Conservation (phyloP, 2,329 filamentous ascomycete species). For the Fusarium goolgardi region DNA sequence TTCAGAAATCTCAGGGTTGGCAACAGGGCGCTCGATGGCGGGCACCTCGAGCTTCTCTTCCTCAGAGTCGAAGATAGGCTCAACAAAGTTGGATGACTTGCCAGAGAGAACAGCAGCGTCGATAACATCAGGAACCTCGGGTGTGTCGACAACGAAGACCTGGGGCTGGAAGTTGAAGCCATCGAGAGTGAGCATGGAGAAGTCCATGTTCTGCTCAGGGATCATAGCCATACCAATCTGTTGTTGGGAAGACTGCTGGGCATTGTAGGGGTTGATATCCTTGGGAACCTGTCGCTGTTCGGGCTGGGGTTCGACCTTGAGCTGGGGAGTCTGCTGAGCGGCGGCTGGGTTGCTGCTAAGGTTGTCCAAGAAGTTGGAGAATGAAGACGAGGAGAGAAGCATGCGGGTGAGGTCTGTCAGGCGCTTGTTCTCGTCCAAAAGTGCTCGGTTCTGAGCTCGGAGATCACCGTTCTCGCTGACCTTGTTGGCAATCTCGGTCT, state of each 20-base stretch:
- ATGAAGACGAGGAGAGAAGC: slow-evolving; percentile 82
- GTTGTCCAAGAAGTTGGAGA: slow-evolving; percentile 82
- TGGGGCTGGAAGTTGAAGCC: slow-evolving; percentile 73
- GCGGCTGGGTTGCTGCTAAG: slow-evolving; percentile 70
- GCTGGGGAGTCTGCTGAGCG: slow-evolving; percentile 53
- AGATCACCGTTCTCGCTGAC: slow-evolving; percentile 85
- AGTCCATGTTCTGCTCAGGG: slow-evolving; percentile 81
- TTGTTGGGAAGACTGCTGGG: slow-evolving; percentile 68
- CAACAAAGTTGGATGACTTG: slow-evolving; percentile 71
- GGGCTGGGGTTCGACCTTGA: slow-evolving; percentile 56
- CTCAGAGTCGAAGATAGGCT: slow-evolving; percentile 57
- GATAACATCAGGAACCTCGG: slow-evolving; percentile 71
- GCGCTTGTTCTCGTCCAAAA: slow-evolving; percentile 87
- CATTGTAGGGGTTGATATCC: slow-evolving; percentile 72
- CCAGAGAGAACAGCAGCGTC: slow-evolving; percentile 74
- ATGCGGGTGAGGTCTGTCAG: slow-evolving; percentile 82
- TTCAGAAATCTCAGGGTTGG: slow-evolving; percentile 51
- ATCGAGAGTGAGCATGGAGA: slow-evolving; percentile 75
- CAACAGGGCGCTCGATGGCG: slow-evolving; percentile 62
- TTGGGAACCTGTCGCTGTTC: slow-evolving; percentile 68
- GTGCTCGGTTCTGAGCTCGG: slow-evolving; percentile 80
- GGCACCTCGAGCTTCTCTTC: slow-evolving; percentile 69
- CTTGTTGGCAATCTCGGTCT: slow-evolving; percentile 86
- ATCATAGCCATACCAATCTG: slow-evolving; percentile 86
- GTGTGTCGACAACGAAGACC: slow-evolving; percentile 80